A percentile compares a stretch with the other conserved stretches of the same genome.
Conservation (phyloP, 202 grass and related monocot genomes). For the Panicum hallii region DNA sequence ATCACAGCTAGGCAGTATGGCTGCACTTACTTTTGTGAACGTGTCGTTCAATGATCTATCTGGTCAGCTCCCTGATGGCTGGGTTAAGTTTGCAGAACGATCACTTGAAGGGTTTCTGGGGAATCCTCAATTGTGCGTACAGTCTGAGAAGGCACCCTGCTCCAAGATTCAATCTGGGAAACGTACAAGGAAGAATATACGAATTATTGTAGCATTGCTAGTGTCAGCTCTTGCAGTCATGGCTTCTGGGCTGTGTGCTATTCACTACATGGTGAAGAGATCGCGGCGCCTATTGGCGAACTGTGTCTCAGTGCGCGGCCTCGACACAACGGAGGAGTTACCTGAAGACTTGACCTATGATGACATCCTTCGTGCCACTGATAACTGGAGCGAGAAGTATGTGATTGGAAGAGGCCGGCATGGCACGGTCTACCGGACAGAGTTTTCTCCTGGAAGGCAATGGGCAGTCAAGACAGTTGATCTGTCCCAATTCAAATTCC, state of each 20-base stretch:
- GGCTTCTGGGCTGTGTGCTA: conserved; percentile 28
- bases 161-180: conserved; percentile 22
- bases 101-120: conserved; percentile 46
- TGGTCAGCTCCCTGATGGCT: conserved; percentile 48
- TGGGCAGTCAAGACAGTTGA: conserved; percentile 72
- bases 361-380: conserved; percentile 65
- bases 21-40: conserved; percentile 45
- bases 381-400: conserved; percentile 71
- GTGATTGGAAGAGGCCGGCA: conserved; percentile 67
- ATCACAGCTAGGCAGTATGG: conserved; percentile 44
- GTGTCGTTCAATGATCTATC: conserved; percentile 59
- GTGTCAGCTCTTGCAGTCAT: conserved; percentile 15
- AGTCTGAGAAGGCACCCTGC: conserved; percentile 13
- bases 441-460: conserved; percentile 43
- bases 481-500: conserved; percentile 56
- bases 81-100: conserved; percentile 42
- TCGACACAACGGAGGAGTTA: conserved; percentile 53
- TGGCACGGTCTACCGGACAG: conserved; percentile 67
- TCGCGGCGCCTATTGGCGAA: conserved; percentile 15
- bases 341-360: conserved; percentile 62
- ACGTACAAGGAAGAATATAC: neutral
- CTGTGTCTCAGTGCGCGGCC: conserved; percentile 17
- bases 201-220: conserved; percentile 41
- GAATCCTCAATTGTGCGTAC: conserved; percentile 50
- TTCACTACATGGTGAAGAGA: conserved; percentile 34